A percentile compares a stretch with the other conserved stretches of the same genome.
phyloP scores from a whole-genome alignment of 2,329 filamentous ascomycete species.

The Epichloe coenophiala region DNA sequence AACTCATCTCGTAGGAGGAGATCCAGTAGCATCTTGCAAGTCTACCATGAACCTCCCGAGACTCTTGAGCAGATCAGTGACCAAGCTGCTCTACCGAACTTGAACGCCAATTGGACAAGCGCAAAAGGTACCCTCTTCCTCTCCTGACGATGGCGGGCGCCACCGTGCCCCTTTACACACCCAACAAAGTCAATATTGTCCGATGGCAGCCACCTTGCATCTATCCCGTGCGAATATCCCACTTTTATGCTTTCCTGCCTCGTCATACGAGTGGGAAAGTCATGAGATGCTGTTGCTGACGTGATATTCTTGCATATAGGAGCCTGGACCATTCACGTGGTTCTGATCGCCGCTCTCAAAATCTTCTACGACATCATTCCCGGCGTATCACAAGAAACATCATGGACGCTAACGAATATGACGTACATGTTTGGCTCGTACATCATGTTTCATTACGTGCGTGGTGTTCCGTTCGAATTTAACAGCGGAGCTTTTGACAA shows the following conservation, averaged over 20 bases:
- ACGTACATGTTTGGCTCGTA: constrained; percentile 98
- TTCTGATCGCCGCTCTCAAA: constrained; percentile 82
- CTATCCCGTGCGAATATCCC: neutral
- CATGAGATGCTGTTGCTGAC: neutral
- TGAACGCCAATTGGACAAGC: constrained; percentile 98
- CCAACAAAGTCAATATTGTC: neutral
- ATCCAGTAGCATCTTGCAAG: constrained; percentile 82
- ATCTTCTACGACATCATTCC: constrained; percentile 96
- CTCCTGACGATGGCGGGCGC: neutral
- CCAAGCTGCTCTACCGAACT: constrained; percentile 83
- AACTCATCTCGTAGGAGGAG: constrained; percentile 70
- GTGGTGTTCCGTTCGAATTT: constrained; percentile 96
- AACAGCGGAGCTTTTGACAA: constrained; percentile 98
- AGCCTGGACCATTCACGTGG: constrained; percentile 94
- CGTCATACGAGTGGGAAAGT: neutral
- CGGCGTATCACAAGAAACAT: constrained; percentile 92
- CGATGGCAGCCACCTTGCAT: neutral
- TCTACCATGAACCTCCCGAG: constrained; percentile 94
- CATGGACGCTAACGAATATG: constrained; percentile 97
- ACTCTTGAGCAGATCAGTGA: constrained; percentile 96
- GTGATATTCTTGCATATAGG: constrained; percentile 37
- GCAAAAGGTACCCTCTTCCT: constrained; percentile 65
- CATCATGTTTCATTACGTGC: constrained; percentile 98
- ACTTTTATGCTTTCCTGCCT: neutral
- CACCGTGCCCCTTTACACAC: neutral